phyloP scores from a whole-genome alignment of 2,329 filamentous ascomycete species.

The Talaromyces albobiverticillius region DNA sequence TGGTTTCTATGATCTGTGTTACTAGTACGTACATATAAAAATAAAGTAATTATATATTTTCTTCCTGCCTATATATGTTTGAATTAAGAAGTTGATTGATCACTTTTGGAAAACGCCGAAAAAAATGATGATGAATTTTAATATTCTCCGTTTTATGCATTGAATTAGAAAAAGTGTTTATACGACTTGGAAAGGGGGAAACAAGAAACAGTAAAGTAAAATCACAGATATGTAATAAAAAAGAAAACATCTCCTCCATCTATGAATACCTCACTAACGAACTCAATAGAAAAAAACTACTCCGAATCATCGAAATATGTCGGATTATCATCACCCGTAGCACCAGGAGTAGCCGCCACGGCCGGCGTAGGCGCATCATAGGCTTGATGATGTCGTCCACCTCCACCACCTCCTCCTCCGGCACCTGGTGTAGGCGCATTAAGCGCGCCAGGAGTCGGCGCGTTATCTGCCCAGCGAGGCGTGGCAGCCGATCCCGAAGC shows the following conservation, averaged over 20 bases:
- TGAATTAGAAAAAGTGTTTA: background rate
- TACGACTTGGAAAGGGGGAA: background rate
- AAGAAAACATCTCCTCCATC: too few relatives aligned
- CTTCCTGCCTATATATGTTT: background rate
- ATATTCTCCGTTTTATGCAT: background rate
- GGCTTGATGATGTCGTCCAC: conserved; percentile 15
- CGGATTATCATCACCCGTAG: conserved; percentile 14
- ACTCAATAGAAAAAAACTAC: too few relatives aligned
- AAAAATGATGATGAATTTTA: background rate
- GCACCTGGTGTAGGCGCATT: conserved; percentile 42
- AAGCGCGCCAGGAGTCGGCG: conserved; percentile 46
- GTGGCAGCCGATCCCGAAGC: conserved; percentile 61
- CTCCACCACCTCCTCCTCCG: conserved; percentile 23
- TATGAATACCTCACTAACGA: too few relatives aligned
- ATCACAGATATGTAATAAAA: background rate
- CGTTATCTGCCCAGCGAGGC: conserved; percentile 44
- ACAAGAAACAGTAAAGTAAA: background rate
- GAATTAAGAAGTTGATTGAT: too few relatives aligned
- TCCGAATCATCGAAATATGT: conserved; percentile 16
- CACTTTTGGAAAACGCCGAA: background rate
- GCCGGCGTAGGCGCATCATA: conserved; percentile 48
- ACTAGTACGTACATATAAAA: background rate
- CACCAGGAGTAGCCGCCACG: conserved; percentile 19
- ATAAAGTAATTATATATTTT: background rate
- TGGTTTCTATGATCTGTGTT: background rate